Evolutionary conservation across 1,284 basidiomycete species (phyloP).

Genomic region (Inonotus hispidus): DNA sequence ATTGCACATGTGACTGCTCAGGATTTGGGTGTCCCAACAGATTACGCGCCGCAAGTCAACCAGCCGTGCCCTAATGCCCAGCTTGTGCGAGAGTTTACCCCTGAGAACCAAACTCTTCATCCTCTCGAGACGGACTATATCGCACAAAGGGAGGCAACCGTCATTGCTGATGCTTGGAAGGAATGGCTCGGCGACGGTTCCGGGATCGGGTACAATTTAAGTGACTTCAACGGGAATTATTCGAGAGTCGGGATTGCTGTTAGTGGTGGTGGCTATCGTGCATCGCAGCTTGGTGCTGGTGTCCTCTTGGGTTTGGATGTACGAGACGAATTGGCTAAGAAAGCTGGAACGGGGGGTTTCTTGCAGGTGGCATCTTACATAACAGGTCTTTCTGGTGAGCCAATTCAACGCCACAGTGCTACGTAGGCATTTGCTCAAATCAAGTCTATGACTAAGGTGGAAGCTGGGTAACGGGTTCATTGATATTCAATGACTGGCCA

Average conservation of each 20-base stretch:
- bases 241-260: conserved; percentile 53
- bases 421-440: background rate
- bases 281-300: conserved; percentile 56
- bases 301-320: conserved; percentile 54
- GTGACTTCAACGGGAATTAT: conserved; percentile 33
- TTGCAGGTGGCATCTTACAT: conserved; percentile 61
- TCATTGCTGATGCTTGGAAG: conserved; percentile 47
- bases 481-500: conserved; percentile 56
- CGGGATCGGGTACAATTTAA: conserved; percentile 45
- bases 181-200: conserved; percentile 54
- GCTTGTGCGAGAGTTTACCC: conserved; percentile 48
- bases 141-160: conserved; percentile 33
- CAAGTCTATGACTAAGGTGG: conserved; percentile 39
- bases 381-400: conserved; percentile 52
- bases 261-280: conserved; percentile 54
- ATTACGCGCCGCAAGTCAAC: conserved; percentile 13
- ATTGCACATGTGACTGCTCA: background rate
- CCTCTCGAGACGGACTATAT: conserved; percentile 45
- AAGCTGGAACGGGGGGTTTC: conserved; percentile 57
- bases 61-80: conserved; percentile 22
- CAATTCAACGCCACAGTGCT: background rate
- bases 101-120: conserved; percentile 47
- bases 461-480: conserved; percentile 57
- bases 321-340: conserved; percentile 48
- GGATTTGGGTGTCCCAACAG: conserved; percentile 14